Evolutionary conservation across 805 yeast genomes (phyloP).

Genomic region (Isabelozyma heimii): DNA sequence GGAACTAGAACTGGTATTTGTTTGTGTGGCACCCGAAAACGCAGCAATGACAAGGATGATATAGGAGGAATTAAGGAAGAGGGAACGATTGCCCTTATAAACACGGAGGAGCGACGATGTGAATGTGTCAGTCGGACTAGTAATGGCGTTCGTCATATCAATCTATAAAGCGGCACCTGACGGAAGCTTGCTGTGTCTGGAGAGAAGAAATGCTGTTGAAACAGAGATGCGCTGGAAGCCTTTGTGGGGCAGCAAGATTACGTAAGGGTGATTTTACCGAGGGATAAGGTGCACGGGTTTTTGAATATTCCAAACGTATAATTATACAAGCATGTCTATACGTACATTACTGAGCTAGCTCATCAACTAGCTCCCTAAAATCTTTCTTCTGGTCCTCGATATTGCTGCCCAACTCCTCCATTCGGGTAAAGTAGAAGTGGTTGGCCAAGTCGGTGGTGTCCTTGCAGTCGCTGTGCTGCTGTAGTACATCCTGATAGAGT

Average conservation of each 20-base stretch:
- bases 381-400: constrained; percentile 21
- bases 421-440: constrained; percentile 25
- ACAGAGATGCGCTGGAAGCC: too few relatives aligned
- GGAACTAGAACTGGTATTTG: constrained; percentile 7
- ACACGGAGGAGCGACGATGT: constrained; percentile 28
- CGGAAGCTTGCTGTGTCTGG: too few relatives aligned
- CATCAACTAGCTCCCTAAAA: constrained; percentile 14
- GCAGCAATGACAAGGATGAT: constrained; percentile 41
- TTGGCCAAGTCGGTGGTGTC: constrained; percentile 42
- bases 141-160: background rate
- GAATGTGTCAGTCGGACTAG: constrained; percentile 8
- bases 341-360: background rate
- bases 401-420: constrained; percentile 28
- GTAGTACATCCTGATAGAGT: constrained; percentile 26
- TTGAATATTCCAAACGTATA: too few relatives aligned
- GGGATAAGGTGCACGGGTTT: background rate
- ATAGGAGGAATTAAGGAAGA: constrained; percentile 40
- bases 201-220: too few relatives aligned
- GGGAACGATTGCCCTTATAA: constrained; percentile 38
- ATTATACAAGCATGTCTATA: too few relatives aligned
- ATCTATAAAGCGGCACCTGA: background rate
- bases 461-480: constrained; percentile 18
- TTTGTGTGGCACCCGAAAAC: constrained; percentile 39
- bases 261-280: background rate
- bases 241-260: too few relatives aligned